Base-by-base conservation (phyloP, 1,284 basidiomycete genomes). In the Leccinum subrobustum region DNA sequence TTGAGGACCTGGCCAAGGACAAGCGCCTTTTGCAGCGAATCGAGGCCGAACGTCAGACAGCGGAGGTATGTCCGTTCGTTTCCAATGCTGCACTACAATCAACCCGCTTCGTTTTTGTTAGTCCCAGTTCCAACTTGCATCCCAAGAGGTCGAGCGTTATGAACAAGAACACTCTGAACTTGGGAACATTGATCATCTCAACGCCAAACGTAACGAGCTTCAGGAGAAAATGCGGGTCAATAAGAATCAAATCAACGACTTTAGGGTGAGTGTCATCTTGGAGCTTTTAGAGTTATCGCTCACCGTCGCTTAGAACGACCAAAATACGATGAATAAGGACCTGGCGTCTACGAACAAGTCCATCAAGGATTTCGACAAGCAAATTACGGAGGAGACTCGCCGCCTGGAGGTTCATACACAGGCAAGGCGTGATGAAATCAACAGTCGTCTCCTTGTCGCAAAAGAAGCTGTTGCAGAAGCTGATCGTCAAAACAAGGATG, bases 371-470 rank as follows among this genome's bases (percentile, higher is more conserved):
- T 77, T 83, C 47, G 76, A 86, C 4, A 64, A 69, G 11, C 77
- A 83, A 58, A 91, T 94, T 54, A 74, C 68, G 1, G 78, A 77
- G 12, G 89, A 91, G 71, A 77, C 79, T 20, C 74, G 74, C 42
- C 84, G 85, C 39, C 75, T 86, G 67, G 84, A 83, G 56, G 77
- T 77, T 5, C 80, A 84, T 63, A 83, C 83, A 2, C 84, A 89
- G 64, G 81, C 77, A 9, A 86, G 85, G 67, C 85, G 83, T 20
- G 83, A 89, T 52, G 82, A 84, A 63, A 78, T 78, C 2, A 79
- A 81, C 51, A 73, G 75, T 29, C 79, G 81, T 67, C 76, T 89
- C 25, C 77, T 83, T 0, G 73, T 73, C 14, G 81, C 83, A 16
- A 73, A 73, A 33, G 66, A 66, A 62, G 56, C 51, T n/a, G 73